phyloP scores from a whole-genome alignment of 495 filamentous ascomycete genomes.

The Penicillium malachiteum region DNA sequence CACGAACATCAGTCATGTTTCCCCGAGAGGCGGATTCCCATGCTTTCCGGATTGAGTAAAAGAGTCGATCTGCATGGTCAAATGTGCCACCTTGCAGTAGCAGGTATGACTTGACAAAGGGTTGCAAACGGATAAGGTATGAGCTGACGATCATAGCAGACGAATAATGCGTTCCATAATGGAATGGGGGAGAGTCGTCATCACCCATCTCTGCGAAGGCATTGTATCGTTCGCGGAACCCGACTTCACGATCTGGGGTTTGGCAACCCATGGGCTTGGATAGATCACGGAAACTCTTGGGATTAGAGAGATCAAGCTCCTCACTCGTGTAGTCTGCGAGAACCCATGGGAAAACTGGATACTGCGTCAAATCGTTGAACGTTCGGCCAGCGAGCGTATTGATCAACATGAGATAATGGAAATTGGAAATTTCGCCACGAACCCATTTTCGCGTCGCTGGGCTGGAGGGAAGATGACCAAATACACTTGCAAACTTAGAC shows the following conservation, averaged over 20 bases:
- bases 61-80: constrained; percentile 92
- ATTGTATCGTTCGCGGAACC: constrained; percentile 79
- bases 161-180: constrained; percentile 98
- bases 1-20: constrained; percentile 90
- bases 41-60: constrained; percentile 87
- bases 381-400: constrained; percentile 97
- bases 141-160: constrained; percentile 98
- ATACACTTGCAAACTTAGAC: constrained; percentile 91
- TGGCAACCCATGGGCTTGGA: constrained; percentile 98
- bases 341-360: constrained; percentile 98
- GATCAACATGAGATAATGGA: constrained; percentile 96
- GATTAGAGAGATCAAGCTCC: constrained; percentile 84
- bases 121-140: constrained; percentile 91
- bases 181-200: constrained; percentile 73
- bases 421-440: constrained; percentile 94
- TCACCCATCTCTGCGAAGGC: constrained; percentile 92
- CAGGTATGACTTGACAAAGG: constrained; percentile 95
- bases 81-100: constrained; percentile 95
- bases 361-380: constrained; percentile 97
- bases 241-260: constrained; percentile 65
- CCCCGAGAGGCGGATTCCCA: constrained; percentile 88
- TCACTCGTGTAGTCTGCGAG: constrained; percentile 94
- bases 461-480: constrained; percentile 69
- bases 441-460: constrained; percentile 89
- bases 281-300: constrained; percentile 82